phyloP scores from a whole-genome alignment of 805 yeast species.

The Nakazawaea populi region DNA sequence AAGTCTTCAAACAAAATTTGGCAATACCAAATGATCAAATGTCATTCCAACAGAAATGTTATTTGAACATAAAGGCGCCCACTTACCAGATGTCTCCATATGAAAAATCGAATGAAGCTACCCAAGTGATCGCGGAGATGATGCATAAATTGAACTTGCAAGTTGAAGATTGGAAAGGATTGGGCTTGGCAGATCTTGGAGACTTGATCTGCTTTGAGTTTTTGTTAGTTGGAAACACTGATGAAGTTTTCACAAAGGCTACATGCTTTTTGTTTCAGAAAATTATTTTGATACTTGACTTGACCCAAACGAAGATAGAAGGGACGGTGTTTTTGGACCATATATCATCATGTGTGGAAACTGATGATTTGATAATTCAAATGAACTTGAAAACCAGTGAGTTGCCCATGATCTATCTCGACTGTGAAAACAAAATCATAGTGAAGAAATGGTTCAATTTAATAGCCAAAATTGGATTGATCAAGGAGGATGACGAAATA shows the following conservation, averaged over 20 bases:
- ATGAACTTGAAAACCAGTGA: constrained; percentile 5
- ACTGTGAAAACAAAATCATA: constrained; percentile 1
- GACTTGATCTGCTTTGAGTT: constrained; percentile 8
- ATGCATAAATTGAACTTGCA: constrained; percentile 6
- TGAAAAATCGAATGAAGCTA: background rate
- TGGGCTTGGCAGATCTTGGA: constrained; percentile 6
- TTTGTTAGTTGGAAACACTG: constrained; percentile 1
- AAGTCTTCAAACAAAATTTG: constrained; percentile 1
- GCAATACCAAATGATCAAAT: background rate
- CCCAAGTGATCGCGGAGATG: constrained; percentile 1
- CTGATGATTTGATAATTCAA: background rate
- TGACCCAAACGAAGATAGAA: background rate
- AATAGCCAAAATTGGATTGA: background rate
- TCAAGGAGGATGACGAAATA: background rate
- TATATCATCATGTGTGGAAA: constrained; percentile 3
- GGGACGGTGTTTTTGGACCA: constrained; percentile 1
- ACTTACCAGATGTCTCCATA: background rate
- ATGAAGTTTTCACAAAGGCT: background rate
- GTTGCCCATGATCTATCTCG: constrained; percentile 5
- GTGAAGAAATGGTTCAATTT: constrained; percentile 8
- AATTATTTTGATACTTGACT: constrained; percentile 2
- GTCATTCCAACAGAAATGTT: constrained; percentile 1
- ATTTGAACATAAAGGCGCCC: constrained; percentile 6
- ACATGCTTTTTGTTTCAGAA: constrained; percentile 10
- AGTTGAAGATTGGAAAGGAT: constrained; percentile 11